phyloP scores from a whole-genome alignment of 2,329 filamentous ascomycete species.

The Trichoderma arundinaceum region DNA sequence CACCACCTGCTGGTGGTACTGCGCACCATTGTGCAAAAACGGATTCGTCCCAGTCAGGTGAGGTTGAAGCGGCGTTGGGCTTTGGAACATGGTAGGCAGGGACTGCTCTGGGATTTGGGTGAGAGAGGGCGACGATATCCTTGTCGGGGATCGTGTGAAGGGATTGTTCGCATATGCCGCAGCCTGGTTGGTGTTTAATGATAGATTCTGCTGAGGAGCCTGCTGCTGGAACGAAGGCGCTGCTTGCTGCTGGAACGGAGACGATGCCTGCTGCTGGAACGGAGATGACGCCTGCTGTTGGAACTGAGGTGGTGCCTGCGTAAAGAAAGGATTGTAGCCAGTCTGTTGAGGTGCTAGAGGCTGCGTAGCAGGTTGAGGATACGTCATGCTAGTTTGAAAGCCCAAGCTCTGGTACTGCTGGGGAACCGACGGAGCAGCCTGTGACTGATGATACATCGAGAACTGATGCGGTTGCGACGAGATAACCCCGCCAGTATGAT shows the following conservation, averaged over 20 bases:
- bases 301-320: slow-evolving; percentile 40
- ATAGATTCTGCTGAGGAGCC: slow-evolving; percentile 47
- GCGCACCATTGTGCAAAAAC: slow-evolving; percentile 44
- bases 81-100: slow-evolving; percentile 52
- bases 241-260: slow-evolving; percentile 39
- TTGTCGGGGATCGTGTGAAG: slow-evolving; percentile 56
- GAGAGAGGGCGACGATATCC: slow-evolving; percentile 56
- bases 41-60: slow-evolving; percentile 45
- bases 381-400: slow-evolving; percentile 53
- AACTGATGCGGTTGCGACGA: slow-evolving; percentile 50
- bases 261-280: slow-evolving; percentile 37
- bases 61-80: slow-evolving; percentile 40
- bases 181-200: slow-evolving; percentile 49
- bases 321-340: slow-evolving; percentile 60
- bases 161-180: slow-evolving; percentile 52
- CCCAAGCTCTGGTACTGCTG: slow-evolving; percentile 49
- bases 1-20: slow-evolving; percentile 38
- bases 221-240: slow-evolving; percentile 37
- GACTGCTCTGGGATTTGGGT: slow-evolving; percentile 60
- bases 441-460: slow-evolving; percentile 49
- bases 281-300: slow-evolving; percentile 37
- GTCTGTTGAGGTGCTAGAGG: slow-evolving; percentile 48
- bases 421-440: slow-evolving; percentile 50
- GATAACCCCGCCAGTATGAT: slow-evolving; percentile 70
- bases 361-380: slow-evolving; percentile 46